These are phyloP conservation scores for Aspergillus fructus DNA, from an alignment of 2,329 filamentous ascomycete genomes.

Conservation along the genomic window DNA sequence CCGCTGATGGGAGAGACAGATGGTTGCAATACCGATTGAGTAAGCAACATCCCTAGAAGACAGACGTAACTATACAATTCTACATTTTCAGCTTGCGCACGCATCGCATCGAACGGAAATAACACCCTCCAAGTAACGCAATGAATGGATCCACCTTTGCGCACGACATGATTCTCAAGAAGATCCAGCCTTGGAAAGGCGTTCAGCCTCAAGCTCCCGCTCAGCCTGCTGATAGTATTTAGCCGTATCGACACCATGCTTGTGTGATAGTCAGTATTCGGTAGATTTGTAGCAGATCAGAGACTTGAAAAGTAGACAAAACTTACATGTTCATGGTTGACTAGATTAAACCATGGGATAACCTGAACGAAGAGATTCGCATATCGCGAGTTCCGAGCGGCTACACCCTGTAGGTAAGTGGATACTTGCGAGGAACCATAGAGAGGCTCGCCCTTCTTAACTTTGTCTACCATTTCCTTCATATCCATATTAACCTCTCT, in stretches of 20 bases:
- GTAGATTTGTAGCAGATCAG: neutral
- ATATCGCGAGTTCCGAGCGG: slow-evolving; percentile 89
- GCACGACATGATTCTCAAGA: slow-evolving; percentile 18
- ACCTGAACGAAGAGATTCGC: slow-evolving; percentile 79
- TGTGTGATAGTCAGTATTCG: slow-evolving; percentile 17
- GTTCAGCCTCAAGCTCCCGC: slow-evolving; percentile 83
- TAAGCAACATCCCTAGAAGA: neutral
- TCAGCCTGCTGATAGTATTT: slow-evolving; percentile 98
- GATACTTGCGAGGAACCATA: slow-evolving; percentile 79
- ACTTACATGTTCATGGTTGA: slow-evolving; percentile 77
- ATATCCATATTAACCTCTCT: slow-evolving; percentile 95
- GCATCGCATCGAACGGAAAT: slow-evolving; percentile 6
- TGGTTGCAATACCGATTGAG: neutral
- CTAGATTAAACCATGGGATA: slow-evolving; percentile 96
- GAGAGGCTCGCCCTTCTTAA: slow-evolving; percentile 85
- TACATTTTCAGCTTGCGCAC: neutral
- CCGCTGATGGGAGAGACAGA: neutral
- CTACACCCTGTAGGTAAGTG: slow-evolving; percentile 90
- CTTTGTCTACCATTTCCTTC: slow-evolving; percentile 95
- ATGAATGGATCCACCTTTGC: slow-evolving; percentile 11
- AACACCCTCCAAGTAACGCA: slow-evolving; percentile 23
- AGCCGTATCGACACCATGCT: slow-evolving; percentile 95
- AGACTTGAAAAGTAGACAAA: neutral
- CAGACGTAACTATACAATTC: slow-evolving; percentile 5
- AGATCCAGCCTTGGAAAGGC: slow-evolving; percentile 33